Evolutionary conservation across 2,329 filamentous ascomycete species (phyloP).

Genomic region (Hortaea werneckii): DNA sequence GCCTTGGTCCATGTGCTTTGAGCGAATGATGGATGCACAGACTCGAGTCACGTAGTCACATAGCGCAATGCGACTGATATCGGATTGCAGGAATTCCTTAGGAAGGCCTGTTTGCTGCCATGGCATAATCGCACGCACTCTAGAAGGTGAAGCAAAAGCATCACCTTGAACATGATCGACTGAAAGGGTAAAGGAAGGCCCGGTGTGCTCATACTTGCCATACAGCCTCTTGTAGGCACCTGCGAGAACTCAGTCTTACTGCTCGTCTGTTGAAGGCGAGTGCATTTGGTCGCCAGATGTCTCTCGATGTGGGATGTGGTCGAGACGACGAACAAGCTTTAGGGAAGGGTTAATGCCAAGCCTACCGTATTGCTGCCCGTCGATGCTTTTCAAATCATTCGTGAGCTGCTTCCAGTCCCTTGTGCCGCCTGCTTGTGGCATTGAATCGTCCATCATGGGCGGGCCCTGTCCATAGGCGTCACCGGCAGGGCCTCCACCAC

Average conservation of each 20-base stretch:
- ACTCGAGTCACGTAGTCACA: slow-evolving; percentile 25
- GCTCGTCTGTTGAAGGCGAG: not conserved
- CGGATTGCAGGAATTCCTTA: slow-evolving; percentile 14
- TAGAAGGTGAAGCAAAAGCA: slow-evolving; percentile 26
- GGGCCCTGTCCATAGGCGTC: not conserved
- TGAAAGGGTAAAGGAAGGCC: slow-evolving; percentile 18
- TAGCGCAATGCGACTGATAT: slow-evolving; percentile 21
- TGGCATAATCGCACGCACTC: slow-evolving; percentile 20
- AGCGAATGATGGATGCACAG: slow-evolving; percentile 22
- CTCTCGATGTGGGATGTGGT: not conserved
- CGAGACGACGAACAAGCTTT: not conserved
- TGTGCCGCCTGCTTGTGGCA: not conserved
- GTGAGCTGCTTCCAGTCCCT: slow-evolving; percentile 16
- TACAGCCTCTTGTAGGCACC: slow-evolving; percentile 24
- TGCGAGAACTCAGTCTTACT: slow-evolving; percentile 5
- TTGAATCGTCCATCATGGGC: too few relatives aligned
- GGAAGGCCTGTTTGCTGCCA: slow-evolving; percentile 22
- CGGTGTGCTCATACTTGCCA: slow-evolving; percentile 17
- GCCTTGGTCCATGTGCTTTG: slow-evolving; percentile 19
- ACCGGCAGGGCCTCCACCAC: slow-evolving; percentile 1
- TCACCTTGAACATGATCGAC: slow-evolving; percentile 26
- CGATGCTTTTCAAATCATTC: slow-evolving; percentile 15
- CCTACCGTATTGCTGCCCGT: slow-evolving; percentile 24
- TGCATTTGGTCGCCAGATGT: not conserved
- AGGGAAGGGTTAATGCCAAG: not conserved